Evolutionary conservation across 2,329 filamentous ascomycete genomes (phyloP).

Genomic region (Neocucurbitaria cava): DNA sequence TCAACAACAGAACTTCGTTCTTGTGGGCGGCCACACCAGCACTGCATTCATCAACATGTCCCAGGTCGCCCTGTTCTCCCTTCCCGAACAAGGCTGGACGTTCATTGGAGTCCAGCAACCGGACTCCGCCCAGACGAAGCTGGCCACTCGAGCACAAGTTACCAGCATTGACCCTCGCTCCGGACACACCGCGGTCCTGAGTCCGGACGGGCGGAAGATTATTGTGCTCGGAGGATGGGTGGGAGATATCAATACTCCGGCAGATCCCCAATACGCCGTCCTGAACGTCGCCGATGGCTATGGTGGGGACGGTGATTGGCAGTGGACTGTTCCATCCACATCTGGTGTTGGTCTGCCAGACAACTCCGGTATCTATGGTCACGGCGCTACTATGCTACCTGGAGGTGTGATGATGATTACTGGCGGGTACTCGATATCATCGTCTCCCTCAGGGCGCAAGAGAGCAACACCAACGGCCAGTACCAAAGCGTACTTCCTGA

Average conservation of each 20-base stretch:
- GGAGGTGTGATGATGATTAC: conserved; percentile 67
- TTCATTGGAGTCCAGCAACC: conserved; percentile 72
- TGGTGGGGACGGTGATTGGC: conserved; percentile 68
- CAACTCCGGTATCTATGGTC: conserved; percentile 64
- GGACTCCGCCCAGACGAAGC: conserved; percentile 59
- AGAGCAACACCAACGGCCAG: conserved; percentile 51
- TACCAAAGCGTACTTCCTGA: conserved; percentile 63
- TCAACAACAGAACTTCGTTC: conserved; percentile 78
- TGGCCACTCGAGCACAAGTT: conserved; percentile 59
- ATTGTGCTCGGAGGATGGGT: conserved; percentile 92
- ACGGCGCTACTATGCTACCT: conserved; percentile 67
- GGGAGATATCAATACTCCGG: conserved; percentile 76
- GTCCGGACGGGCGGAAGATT: conserved; percentile 77
- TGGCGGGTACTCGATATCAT: conserved; percentile 63
- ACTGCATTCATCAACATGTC: conserved; percentile 93
- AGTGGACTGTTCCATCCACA: conserved; percentile 68
- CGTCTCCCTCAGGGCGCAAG: conserved; percentile 41
- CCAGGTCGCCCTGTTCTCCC: conserved; percentile 82
- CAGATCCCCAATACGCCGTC: conserved; percentile 80
- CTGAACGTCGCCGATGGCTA: conserved; percentile 78
- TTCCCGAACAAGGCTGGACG: conserved; percentile 86
- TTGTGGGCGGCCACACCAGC: conserved; percentile 85
- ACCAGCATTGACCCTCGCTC: conserved; percentile 76
- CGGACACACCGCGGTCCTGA: conserved; percentile 85
- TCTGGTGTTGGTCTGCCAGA: conserved; percentile 52